A percentile compares a stretch with the other conserved stretches of the same genome.
Conservation (phyloP, 805 yeast species). For the Wickerhamiella brachini region DNA sequence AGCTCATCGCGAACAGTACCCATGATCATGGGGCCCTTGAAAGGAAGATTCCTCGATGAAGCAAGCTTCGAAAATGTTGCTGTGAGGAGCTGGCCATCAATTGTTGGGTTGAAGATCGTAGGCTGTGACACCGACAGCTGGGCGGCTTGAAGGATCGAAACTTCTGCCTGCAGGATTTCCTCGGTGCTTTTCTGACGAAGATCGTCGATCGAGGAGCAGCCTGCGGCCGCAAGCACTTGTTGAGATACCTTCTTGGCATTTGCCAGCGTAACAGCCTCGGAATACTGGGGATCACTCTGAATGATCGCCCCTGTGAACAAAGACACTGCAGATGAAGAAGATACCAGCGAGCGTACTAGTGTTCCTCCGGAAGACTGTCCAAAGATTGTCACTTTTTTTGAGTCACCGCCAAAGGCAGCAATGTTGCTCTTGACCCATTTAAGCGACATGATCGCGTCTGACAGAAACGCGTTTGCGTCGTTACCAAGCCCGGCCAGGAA, state of each 20-base stretch:
- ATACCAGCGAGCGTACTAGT: slow-evolving; percentile 11
- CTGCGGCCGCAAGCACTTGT: not conserved
- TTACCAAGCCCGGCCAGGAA: slow-evolving; percentile 1
- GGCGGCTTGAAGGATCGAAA: not conserved
- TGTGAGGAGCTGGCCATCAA: slow-evolving; percentile 13
- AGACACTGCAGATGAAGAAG: slow-evolving; percentile 9
- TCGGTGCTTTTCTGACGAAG: slow-evolving; percentile 6
- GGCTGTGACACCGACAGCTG: slow-evolving; percentile 3
- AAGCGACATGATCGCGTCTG: slow-evolving; percentile 21
- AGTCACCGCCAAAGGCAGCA: slow-evolving; percentile 22
- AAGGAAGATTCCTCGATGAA: slow-evolving; percentile 6
- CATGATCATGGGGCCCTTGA: slow-evolving; percentile 15
- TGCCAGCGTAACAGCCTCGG: slow-evolving; percentile 3
- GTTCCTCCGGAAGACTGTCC: slow-evolving; percentile 27
- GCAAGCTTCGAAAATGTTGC: slow-evolving; percentile 9
- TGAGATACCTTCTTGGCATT: slow-evolving; percentile 1
- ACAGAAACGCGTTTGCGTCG: slow-evolving; percentile 18
- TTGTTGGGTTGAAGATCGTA: slow-evolving; percentile 19
- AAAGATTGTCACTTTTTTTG: slow-evolving; percentile 22
- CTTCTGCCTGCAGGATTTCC: slow-evolving; percentile 7
- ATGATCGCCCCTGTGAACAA: slow-evolving; percentile 15
- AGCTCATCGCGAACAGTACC: slow-evolving; percentile 19
- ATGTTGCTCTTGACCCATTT: slow-evolving; percentile 24
- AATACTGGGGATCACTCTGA: slow-evolving; percentile 17
- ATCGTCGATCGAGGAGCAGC: slow-evolving; percentile 7